Evolutionary conservation across 2,329 filamentous ascomycete genomes (phyloP).

Genomic region (Teratosphaeria viscida): DNA sequence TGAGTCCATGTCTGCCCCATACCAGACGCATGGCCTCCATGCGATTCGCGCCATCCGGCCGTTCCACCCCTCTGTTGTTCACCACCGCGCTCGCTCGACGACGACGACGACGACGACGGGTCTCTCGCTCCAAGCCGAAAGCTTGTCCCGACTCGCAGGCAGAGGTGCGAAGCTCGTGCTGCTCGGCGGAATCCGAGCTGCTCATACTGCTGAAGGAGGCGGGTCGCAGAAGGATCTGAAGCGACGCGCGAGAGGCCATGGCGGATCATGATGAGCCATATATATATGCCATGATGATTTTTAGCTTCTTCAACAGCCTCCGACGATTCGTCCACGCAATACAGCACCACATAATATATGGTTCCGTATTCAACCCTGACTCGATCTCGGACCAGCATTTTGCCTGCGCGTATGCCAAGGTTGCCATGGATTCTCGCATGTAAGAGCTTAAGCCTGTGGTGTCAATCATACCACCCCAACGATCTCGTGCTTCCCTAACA

Average conservation of each 20-base stretch:
- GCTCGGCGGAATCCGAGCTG: neutral
- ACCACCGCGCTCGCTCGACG: neutral
- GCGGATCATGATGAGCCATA: neutral
- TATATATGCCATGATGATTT: neutral
- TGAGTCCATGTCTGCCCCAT: neutral
- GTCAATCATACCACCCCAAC: conserved; percentile 26
- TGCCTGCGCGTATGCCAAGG: neutral
- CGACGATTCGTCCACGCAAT: neutral
- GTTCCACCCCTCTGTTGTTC: neutral
- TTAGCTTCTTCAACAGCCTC: neutral
- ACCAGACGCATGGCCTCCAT: neutral
- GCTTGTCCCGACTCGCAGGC: neutral
- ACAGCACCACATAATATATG: neutral
- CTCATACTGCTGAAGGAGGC: neutral
- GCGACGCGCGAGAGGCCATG: neutral
- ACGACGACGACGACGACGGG: neutral
- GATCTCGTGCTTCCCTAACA: conserved; percentile 12
- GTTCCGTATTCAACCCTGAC: neutral
- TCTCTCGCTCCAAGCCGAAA: neutral
- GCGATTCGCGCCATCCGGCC: neutral
- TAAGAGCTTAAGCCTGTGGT: conserved; percentile 16
- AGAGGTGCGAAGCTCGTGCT: neutral
- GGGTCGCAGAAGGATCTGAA: neutral
- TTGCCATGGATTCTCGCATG: neutral
- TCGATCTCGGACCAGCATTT: neutral